Evolutionary conservation across 371 early-diverging fungal species (phyloP), one percentile per base, ranked within the genome.

Genomic region (Syncephalis fuscata): DNA sequence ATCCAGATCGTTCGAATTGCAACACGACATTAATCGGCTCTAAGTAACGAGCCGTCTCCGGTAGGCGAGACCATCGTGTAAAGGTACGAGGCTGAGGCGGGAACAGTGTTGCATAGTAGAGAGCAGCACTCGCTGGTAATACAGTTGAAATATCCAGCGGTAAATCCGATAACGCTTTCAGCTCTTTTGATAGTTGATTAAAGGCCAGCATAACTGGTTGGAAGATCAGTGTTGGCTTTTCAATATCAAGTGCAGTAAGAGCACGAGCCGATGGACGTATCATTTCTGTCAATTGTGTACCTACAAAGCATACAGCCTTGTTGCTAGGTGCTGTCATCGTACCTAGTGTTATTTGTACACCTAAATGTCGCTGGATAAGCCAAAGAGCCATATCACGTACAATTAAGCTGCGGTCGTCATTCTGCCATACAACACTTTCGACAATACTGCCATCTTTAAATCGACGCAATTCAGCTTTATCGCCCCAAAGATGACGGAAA

Each of bases 391-490:
- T 89, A 49, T 76, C 73, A 19, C 76, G 74, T 14, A 92, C 76
- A 55, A 93, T 81, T 47, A 76, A 51, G n/a, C 75, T 69, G 9
- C 86, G 73, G 25, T 72, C 71, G 45, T 87, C 56, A 5, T 65
- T 61, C 50, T 78, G 67, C 78, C 81, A 90, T 0, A 88, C 81
- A 14, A 88, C 88, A 65, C 78, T 73, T 57, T 88, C 83, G 3
- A 73, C 46, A 58, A 90, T 85, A 41, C 76, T 74, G 25, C 90
- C 90, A 55, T 92, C 88, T 53, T 85, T 76, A 70, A 90, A 92
- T 14, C 90, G 79, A 48, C 92, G 74, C 16, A 86, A 55, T n/a
- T 88, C 88, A 1, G 87, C 71, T 51, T 79, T 79, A 39, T 65
- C 60, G 10, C 92, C 92, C 92, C 92, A 92, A 26, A 92, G 68